Base-by-base conservation (phyloP, 768 basidiomycete genomes). In the Russula abietina region DNA sequence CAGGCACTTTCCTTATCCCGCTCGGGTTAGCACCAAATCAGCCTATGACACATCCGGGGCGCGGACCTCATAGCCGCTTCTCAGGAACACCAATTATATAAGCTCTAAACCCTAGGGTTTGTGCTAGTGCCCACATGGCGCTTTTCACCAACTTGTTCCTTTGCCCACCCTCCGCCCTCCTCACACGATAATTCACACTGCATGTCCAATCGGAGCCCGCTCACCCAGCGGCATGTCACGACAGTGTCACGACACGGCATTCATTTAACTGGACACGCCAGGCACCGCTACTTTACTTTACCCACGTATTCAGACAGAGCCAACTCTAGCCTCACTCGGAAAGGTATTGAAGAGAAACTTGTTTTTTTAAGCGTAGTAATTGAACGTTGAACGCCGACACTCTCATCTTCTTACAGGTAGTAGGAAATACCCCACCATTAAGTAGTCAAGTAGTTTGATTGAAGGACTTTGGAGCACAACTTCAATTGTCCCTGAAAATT, bases 1-100 rank as follows among this genome's bases (percentile, higher is more conserved):
- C 59, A 64, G 63, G 63, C 63, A 64, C 63, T 60, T 64, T 55
- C 54, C 58, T 64, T 64, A 39, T 60, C 62, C 62, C 46, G 53
- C 57, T 59, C 22, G n/a, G 62, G 62, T 59, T 64, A 64, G 62
- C 46, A 53, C 51, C 2, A 38, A n/a, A 46, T 16, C 39, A 39
- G 22, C 19, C 24, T 17, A 49, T 46, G 61, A 62, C 61, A 62
- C 56, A 48, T 52, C 41, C 38, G 38, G 33, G 33, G n/a, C 32
- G 32, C 43, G 49, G 51, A 19, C 11, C 28, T 19, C 5, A 54
- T 38, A 24, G 53, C 53, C 52, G 52, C 33, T 33, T 33, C 28
- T 17, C 32, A 53, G 54, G 54, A 55, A 55, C 54, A 22, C 28
- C 10, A 7, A 16, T 55, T 43, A 57, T 33, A n/a, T 57, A 56